A percentile compares a stretch with the other conserved stretches of the same genome.
phyloP scores from a whole-genome alignment of 495 filamentous ascomycete genomes.

The Chaetomium tenue region DNA sequence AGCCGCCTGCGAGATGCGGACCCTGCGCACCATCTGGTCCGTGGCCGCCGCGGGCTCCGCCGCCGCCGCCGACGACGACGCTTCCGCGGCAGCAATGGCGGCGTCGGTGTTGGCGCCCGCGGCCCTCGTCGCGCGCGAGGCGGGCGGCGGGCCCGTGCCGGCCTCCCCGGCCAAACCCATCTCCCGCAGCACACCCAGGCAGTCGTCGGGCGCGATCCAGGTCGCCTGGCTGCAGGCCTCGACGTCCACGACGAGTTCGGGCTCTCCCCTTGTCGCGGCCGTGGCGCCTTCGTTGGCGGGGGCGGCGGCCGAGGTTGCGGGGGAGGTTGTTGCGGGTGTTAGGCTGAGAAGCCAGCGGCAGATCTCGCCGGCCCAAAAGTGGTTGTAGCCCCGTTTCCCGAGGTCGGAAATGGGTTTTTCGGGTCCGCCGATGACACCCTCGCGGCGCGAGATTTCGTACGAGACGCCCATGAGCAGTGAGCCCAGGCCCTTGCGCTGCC shows the following conservation, averaged over 20 bases:
- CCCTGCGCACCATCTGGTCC: conserved; percentile 43
- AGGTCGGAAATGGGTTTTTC: conserved; percentile 89
- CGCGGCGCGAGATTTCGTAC: conserved; percentile 85
- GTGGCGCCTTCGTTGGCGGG: too few relatives aligned
- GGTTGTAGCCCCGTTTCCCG: conserved; percentile 73
- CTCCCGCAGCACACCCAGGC: conserved; percentile 70
- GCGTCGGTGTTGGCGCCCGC: not conserved
- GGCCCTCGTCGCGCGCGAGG: not conserved
- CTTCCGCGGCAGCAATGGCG: too few relatives aligned
- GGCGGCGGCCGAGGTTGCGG: too few relatives aligned
- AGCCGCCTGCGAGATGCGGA: conserved; percentile 54
- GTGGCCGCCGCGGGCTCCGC: conserved; percentile 24
- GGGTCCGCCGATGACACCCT: conserved; percentile 83
- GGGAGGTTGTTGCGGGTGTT: too few relatives aligned
- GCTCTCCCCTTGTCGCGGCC: too few relatives aligned
- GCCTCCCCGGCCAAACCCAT: conserved; percentile 72
- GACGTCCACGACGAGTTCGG: conserved; percentile 40
- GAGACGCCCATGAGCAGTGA: conserved; percentile 88
- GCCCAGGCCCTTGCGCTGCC: conserved; percentile 85
- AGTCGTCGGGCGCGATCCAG: conserved; percentile 80
- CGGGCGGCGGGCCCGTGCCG: conserved; percentile 41
- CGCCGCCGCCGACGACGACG: conserved; percentile 10
- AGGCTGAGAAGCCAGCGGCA: conserved; percentile 61
- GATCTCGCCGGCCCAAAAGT: conserved; percentile 81
- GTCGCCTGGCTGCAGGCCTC: conserved; percentile 55